These are phyloP conservation scores for Hygrophila difformis DNA, from an alignment of 257 asterid genomes.

Conservation along the genomic window DNA sequence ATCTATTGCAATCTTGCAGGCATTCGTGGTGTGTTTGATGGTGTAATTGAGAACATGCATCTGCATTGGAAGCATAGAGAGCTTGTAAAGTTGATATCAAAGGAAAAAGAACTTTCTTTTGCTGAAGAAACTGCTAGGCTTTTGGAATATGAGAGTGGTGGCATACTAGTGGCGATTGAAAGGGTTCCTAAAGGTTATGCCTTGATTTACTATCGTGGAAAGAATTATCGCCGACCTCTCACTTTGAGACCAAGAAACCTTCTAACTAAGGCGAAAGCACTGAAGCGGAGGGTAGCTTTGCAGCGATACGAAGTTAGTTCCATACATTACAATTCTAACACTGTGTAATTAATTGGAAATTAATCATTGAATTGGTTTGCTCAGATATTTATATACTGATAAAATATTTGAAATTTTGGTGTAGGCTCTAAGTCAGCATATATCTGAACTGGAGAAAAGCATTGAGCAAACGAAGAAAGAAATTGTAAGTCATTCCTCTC, in stretches of 20 bases:
- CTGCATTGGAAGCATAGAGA: constrained; percentile 98
- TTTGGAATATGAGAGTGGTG: constrained; percentile 94
- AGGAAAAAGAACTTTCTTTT: constrained; percentile 70
- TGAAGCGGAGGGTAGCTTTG: constrained; percentile 91
- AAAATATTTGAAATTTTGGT: constrained; percentile 17
- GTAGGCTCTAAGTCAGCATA: constrained; percentile 96
- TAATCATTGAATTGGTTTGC: neutral
- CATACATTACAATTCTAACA: no score
- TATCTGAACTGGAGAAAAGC: constrained; percentile 65
- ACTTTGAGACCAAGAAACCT: constrained; percentile 92
- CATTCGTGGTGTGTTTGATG: constrained; percentile 96
- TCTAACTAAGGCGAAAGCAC: constrained; percentile 94
- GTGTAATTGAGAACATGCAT: constrained; percentile 98
- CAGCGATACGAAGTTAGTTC: constrained; percentile 86
- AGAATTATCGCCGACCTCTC: constrained; percentile 81
- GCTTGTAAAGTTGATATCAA: constrained; percentile 86
- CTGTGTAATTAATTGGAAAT: neutral
- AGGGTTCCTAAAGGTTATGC: constrained; percentile 85
- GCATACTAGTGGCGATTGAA: constrained; percentile 78
- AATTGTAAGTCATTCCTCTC: constrained; percentile 47
- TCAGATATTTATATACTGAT: constrained; percentile 15
- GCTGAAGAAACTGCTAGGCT: constrained; percentile 94
- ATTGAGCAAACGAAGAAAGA: constrained; percentile 66
- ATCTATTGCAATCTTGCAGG: constrained; percentile 36
- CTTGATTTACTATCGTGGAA: constrained; percentile 87